Percentiles rank a stretch among this genome's conserved stretches.
These are phyloP conservation scores for Phialemonium atrogriseum DNA, from an alignment of 2,329 filamentous ascomycete genomes.

Conservation along the genomic window DNA sequence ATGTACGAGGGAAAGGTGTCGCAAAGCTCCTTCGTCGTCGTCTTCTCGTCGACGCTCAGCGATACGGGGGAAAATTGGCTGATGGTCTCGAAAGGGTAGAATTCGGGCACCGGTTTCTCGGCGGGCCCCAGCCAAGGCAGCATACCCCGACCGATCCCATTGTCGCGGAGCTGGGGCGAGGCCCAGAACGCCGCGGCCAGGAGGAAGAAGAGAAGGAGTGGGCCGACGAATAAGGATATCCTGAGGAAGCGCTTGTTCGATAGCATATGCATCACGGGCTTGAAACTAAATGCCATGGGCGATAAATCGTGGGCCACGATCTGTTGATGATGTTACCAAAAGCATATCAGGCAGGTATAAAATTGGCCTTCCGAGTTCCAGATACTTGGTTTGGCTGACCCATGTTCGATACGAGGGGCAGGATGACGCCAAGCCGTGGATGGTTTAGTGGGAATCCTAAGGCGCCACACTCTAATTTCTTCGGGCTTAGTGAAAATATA, in stretches of 20 bases:
- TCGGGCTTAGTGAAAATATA: too few relatives aligned
- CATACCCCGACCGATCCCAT: not conserved
- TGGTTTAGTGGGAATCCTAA: too few relatives aligned
- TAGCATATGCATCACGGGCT: constrained; percentile 2
- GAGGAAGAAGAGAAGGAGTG: not conserved
- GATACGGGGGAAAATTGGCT: constrained; percentile 18
- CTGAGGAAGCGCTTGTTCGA: constrained; percentile 2
- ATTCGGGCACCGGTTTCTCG: not conserved
- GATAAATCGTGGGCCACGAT: too few relatives aligned
- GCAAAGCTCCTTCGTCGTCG: constrained; percentile 15
- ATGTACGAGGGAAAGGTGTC: constrained; percentile 17
- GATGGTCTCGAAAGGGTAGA: constrained; percentile 15
- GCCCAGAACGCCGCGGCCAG: not conserved
- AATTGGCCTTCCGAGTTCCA: too few relatives aligned
- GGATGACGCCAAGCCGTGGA: too few relatives aligned
- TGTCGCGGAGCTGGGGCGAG: not conserved
- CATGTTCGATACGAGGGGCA: too few relatives aligned
- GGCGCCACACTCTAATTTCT: too few relatives aligned
- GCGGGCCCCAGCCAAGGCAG: not conserved
- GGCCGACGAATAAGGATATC: not conserved
- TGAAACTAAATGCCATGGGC: too few relatives aligned
- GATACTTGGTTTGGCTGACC: too few relatives aligned
- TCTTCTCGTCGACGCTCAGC: constrained; percentile 7
- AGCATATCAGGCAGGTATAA: too few relatives aligned
- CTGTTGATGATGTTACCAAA: too few relatives aligned